Percentiles rank a stretch among this genome's conserved stretches.
These are phyloP conservation scores for Amanita pallidorosea DNA, from an alignment of 768 basidiomycete genomes.

Conservation along the genomic window DNA sequence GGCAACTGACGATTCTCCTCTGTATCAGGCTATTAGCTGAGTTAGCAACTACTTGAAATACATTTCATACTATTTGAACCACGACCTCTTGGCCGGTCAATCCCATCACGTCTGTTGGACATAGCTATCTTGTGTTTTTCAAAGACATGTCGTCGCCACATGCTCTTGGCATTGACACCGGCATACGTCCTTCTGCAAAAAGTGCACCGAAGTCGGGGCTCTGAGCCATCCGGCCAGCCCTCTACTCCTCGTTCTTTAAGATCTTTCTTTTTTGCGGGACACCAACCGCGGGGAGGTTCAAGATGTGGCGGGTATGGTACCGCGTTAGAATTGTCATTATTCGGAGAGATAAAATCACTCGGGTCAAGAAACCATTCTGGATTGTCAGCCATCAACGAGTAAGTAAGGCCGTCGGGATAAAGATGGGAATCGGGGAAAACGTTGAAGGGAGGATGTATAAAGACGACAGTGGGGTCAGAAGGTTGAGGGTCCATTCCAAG, in stretches of 20 bases:
- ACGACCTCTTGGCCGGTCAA: constrained; percentile 53
- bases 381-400: constrained; percentile 62
- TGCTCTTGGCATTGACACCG: constrained; percentile 83
- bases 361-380: constrained; percentile 74
- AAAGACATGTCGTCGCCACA: constrained; percentile 84
- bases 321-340: constrained; percentile 36
- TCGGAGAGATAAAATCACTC: constrained; percentile 45
- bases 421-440: constrained; percentile 51
- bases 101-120: constrained; percentile 71
- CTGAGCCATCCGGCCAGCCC: constrained; percentile 73
- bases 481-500: constrained; percentile 58
- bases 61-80: constrained; percentile 49
- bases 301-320: constrained; percentile 66
- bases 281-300: constrained; percentile 81
- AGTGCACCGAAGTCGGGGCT: constrained; percentile 71
- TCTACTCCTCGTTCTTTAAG: constrained; percentile 57
- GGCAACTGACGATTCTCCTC: constrained; percentile 45
- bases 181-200: constrained; percentile 79
- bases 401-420: constrained; percentile 60
- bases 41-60: not conserved
- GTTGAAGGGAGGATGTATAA: constrained; percentile 68
- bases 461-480: constrained; percentile 53
- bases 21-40: constrained; percentile 13
- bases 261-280: constrained; percentile 77
- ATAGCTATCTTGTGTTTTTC: constrained; percentile 89